Evolutionary conservation across 2,329 filamentous ascomycete species (phyloP).

Genomic region (Bipolaris oryzae): DNA sequence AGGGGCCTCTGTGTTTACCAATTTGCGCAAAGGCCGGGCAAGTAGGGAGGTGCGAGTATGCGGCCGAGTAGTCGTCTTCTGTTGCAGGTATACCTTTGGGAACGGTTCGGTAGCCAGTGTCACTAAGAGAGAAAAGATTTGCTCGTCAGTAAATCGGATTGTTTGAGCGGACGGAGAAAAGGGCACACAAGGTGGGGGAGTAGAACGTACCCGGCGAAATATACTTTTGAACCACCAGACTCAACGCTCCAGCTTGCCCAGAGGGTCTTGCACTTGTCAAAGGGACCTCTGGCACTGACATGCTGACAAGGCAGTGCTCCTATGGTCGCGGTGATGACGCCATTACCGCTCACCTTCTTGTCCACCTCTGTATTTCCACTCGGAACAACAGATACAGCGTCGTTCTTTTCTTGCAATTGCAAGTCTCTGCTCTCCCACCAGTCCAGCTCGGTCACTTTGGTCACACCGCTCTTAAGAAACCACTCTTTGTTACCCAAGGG

Average conservation of each 20-base stretch:
- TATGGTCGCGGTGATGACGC: conserved; percentile 70
- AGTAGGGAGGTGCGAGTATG: conserved; percentile 66
- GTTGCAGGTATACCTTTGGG: conserved; percentile 64
- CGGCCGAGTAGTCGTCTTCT: conserved; percentile 73
- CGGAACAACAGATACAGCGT: conserved; percentile 9
- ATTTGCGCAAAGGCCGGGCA: conserved; percentile 89
- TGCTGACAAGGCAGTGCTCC: conserved; percentile 87
- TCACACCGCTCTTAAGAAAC: conserved; percentile 75
- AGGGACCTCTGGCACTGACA: conserved; percentile 69
- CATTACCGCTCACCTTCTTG: not conserved
- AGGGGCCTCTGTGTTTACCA: conserved; percentile 78
- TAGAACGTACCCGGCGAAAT: conserved; percentile 69
- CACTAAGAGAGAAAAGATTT: conserved; percentile 55
- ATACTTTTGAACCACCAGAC: conserved; percentile 77
- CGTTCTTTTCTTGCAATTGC: conserved; percentile 55
- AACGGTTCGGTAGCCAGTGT: conserved; percentile 88
- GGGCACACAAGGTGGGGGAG: not conserved
- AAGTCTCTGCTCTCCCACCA: conserved; percentile 91
- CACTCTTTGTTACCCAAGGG: conserved; percentile 81
- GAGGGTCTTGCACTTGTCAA: conserved; percentile 76
- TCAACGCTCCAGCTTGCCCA: conserved; percentile 87
- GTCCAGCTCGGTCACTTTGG: conserved; percentile 83
- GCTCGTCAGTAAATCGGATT: conserved; percentile 21
- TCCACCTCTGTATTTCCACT: conserved; percentile 7
- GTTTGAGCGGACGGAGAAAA: too few species aligned